Conservation (phyloP, 192 early-diverging fungal genomes). For the Coemansia sp. region DNA sequence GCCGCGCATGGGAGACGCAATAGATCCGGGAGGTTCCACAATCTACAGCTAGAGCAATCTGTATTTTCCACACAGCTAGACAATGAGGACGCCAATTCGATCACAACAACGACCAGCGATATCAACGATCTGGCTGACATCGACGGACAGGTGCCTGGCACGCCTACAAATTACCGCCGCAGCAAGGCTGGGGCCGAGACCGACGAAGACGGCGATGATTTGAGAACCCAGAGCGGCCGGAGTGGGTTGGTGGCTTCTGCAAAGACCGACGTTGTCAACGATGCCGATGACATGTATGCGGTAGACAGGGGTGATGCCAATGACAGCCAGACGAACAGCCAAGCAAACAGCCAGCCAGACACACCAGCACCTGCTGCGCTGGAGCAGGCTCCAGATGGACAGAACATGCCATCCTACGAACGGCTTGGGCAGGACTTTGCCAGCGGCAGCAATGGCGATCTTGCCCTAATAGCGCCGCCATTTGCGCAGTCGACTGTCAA, state of each 20-base stretch:
- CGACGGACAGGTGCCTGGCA: conserved; percentile 28
- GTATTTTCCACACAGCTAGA: conserved; percentile 27
- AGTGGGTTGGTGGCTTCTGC: not conserved
- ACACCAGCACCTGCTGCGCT: not conserved
- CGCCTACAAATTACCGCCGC: conserved; percentile 21
- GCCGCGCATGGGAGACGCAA: conserved; percentile 14
- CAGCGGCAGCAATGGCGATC: conserved; percentile 16
- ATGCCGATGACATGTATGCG: not conserved
- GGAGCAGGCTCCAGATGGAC: conserved; percentile 11
- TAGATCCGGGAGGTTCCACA: conserved; percentile 34
- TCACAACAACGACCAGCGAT: conserved; percentile 39
- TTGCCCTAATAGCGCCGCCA: conserved; percentile 33
- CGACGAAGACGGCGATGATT: conserved; percentile 3
- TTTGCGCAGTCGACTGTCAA: conserved; percentile 38
- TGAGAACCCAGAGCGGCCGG: not conserved
- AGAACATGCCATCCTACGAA: conserved; percentile 46
- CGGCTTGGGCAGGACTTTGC: conserved; percentile 29
- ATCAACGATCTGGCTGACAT: conserved; percentile 36
- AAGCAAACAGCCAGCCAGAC: not conserved
- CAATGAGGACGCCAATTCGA: conserved; percentile 45
- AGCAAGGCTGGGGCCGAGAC: conserved; percentile 3
- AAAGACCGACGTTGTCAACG: not conserved
- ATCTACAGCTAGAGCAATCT: conserved; percentile 51
- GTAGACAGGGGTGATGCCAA: conserved; percentile 9
- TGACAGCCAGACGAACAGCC: conserved; percentile 6